phyloP scores from a whole-genome alignment of 2,329 filamentous ascomycete species.

The Paecilomyces fulvus region DNA sequence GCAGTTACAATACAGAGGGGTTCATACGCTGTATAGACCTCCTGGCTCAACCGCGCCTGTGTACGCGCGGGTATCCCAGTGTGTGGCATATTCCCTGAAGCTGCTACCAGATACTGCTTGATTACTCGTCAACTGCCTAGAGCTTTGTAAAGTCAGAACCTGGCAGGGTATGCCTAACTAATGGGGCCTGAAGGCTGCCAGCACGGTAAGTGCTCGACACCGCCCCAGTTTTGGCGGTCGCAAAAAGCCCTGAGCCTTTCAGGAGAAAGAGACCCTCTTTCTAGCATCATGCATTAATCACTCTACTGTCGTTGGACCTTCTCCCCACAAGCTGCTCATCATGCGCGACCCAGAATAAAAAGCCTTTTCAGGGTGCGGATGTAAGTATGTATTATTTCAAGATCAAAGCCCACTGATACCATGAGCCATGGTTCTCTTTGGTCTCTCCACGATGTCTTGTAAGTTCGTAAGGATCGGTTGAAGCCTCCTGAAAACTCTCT shows the following conservation, averaged over 20 bases:
- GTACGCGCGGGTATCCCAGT: neutral
- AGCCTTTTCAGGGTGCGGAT: neutral
- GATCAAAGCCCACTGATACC: neutral
- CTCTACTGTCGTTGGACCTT: neutral
- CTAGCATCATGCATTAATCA: neutral
- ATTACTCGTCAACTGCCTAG: neutral
- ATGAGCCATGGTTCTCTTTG: neutral
- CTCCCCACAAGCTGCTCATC: neutral
- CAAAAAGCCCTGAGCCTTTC: neutral
- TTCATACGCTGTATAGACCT: neutral
- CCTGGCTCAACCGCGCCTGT: neutral
- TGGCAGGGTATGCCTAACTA: constrained; percentile 5
- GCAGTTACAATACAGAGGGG: neutral
- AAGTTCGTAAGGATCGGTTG: neutral
- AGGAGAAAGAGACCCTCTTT: neutral
- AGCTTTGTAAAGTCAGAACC: neutral
- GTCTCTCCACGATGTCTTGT: neutral
- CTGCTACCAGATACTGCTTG: neutral
- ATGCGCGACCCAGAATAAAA: neutral
- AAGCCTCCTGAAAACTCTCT: neutral
- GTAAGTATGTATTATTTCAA: neutral
- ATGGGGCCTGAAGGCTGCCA: constrained; percentile 14
- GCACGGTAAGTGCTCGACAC: constrained; percentile 7
- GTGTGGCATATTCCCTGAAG: neutral
- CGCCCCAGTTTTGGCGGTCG: neutral